phyloP scores from a whole-genome alignment of 2,329 filamentous ascomycete species.

The Aspergillus flavus region DNA sequence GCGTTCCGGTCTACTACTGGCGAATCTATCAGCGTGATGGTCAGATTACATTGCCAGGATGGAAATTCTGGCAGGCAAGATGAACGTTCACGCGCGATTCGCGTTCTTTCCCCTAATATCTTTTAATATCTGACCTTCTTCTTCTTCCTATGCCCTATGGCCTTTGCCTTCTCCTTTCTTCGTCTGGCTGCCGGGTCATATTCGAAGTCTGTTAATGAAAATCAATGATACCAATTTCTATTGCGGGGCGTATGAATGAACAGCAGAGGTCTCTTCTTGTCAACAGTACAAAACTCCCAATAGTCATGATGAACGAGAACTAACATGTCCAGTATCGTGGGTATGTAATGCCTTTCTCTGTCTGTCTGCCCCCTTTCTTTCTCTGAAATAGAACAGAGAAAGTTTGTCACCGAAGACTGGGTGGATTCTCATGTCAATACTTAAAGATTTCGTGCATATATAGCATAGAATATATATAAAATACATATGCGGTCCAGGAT shows the following conservation, averaged over 20 bases:
- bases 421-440: background rate
- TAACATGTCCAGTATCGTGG: background rate
- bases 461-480: background rate
- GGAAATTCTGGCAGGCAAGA: constrained; percentile 49
- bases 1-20: constrained; percentile 88
- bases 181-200: background rate
- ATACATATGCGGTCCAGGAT: background rate
- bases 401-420: background rate
- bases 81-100: constrained; percentile 4
- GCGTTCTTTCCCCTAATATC: constrained; percentile 6
- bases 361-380: background rate
- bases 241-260: background rate
- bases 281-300: background rate
- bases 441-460: constrained; percentile 1
- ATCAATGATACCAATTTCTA: background rate
- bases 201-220: background rate
- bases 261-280: background rate
- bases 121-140: background rate
- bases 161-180: background rate
- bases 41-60: constrained; percentile 34
- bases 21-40: constrained; percentile 69
- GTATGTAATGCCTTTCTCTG: background rate
- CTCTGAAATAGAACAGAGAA: background rate
- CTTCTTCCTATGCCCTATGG: background rate
- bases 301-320: background rate